Conservation (phyloP, 169 alveolate species). For the Plasmodium malariae region DNA sequence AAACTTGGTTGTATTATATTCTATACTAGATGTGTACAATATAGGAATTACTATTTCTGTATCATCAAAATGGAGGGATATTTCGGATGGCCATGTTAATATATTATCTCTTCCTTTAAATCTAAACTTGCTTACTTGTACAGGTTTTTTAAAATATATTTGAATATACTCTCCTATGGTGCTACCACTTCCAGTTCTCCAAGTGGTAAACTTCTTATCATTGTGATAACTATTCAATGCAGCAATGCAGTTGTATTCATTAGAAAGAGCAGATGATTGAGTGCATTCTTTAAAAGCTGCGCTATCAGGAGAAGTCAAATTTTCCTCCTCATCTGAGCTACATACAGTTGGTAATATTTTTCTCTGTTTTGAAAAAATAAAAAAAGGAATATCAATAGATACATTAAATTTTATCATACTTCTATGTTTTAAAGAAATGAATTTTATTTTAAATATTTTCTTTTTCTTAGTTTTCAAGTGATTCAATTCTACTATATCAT, state of each 20-base stretch:
- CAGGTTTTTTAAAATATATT: conserved; percentile 80
- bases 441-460: neutral
- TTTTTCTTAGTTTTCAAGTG: conserved; percentile 2
- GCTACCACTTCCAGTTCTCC: conserved; percentile 69
- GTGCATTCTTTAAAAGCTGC: conserved; percentile 28
- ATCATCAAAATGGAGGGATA: conserved; percentile 81
- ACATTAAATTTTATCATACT: conserved; percentile 13
- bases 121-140: conserved; percentile 78
- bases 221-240: conserved; percentile 77
- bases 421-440: conserved; percentile 45
- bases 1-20: conserved; percentile 70
- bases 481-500: conserved; percentile 38
- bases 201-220: conserved; percentile 78
- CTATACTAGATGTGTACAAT: conserved; percentile 82
- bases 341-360: conserved; percentile 60
- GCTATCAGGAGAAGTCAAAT: conserved; percentile 18
- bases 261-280: conserved; percentile 26
- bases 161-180: conserved; percentile 81
- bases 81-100: conserved; percentile 82
- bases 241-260: conserved; percentile 80
- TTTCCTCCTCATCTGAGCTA: conserved; percentile 40
- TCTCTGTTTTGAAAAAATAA: conserved; percentile 24
- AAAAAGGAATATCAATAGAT: conserved; percentile 38
- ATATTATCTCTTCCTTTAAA: conserved; percentile 83
- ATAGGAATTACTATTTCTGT: conserved; percentile 74